phyloP scores from a whole-genome alignment of 192 early-diverging fungal species.

The Rhizoclosmatium sp. region DNA sequence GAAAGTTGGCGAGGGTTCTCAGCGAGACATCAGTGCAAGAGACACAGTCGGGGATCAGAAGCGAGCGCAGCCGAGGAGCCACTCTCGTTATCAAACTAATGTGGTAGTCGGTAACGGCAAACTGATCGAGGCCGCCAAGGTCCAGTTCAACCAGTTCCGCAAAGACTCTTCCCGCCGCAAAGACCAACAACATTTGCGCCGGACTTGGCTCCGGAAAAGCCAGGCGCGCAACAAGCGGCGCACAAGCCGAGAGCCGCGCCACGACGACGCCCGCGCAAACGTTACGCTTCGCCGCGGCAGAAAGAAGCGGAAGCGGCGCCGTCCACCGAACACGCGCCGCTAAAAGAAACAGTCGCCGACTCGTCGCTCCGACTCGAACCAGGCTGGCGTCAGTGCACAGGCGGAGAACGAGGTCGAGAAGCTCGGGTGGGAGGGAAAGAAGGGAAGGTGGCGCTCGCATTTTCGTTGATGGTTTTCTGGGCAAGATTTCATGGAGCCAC shows the following conservation, averaged over 20 bases:
- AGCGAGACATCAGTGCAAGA: constrained; percentile 17
- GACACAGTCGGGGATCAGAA: constrained; percentile 32
- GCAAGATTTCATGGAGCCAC: no score
- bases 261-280: background rate
- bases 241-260: background rate
- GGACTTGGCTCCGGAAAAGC: background rate
- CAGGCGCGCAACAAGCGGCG: background rate
- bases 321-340: background rate
- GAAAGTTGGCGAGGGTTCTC: background rate
- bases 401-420: background rate
- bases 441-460: background rate
- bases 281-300: background rate
- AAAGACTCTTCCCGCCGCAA: background rate
- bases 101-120: constrained; percentile 14
- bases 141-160: background rate
- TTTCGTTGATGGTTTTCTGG: no score
- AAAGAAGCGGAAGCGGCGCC: background rate
- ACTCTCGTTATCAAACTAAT: background rate
- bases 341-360: background rate
- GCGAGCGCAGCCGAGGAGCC: background rate
- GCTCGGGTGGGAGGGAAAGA: constrained; percentile 1
- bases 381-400: background rate
- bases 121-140: constrained; percentile 16
- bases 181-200: background rate
- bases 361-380: no score